A percentile compares a stretch with the other conserved stretches of the same genome.
These are phyloP conservation scores for Hymenotorrendiella dingleyae DNA, from an alignment of 2,329 filamentous ascomycete genomes.

Conservation along the genomic window DNA sequence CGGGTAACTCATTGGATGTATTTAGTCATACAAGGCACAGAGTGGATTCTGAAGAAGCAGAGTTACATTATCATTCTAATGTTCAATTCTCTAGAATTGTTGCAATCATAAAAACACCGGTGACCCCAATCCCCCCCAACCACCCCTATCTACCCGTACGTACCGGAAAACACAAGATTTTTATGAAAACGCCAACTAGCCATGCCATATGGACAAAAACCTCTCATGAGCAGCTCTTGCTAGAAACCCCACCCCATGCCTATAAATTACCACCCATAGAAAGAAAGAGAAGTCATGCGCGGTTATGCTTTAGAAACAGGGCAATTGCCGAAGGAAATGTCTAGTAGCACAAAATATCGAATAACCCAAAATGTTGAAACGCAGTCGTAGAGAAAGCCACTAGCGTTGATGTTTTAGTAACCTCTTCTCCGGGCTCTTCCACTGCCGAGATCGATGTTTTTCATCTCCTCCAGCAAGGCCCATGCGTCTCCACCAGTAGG, in stretches of 20 bases:
- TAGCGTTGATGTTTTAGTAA: slow-evolving; percentile 9
- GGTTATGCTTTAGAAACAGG: background rate
- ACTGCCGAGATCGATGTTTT: slow-evolving; percentile 58
- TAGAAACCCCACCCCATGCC: background rate
- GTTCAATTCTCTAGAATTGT: too few species aligned
- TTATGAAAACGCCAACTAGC: too few species aligned
- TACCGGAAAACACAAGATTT: too few species aligned
- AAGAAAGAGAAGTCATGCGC: background rate
- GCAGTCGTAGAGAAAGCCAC: background rate
- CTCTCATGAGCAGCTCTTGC: slow-evolving; percentile 1
- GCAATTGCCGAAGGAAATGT: background rate
- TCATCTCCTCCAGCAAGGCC: slow-evolving; percentile 67
- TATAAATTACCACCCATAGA: background rate
- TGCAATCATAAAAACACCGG: too few species aligned
- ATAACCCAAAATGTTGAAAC: background rate
- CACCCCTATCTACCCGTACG: too few species aligned
- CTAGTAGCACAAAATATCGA: background rate
- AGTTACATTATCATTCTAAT: too few species aligned
- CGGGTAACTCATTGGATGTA: too few species aligned
- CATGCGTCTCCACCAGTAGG: slow-evolving; percentile 38
- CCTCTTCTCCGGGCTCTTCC: slow-evolving; percentile 37
- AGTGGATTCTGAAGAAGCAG: too few species aligned
- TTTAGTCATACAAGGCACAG: background rate
- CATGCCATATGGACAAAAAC: too few species aligned
- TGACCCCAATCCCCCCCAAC: too few species aligned